These are phyloP conservation scores for Primulina huaijiensis DNA, from an alignment of 257 asterid species.

Conservation along the genomic window DNA sequence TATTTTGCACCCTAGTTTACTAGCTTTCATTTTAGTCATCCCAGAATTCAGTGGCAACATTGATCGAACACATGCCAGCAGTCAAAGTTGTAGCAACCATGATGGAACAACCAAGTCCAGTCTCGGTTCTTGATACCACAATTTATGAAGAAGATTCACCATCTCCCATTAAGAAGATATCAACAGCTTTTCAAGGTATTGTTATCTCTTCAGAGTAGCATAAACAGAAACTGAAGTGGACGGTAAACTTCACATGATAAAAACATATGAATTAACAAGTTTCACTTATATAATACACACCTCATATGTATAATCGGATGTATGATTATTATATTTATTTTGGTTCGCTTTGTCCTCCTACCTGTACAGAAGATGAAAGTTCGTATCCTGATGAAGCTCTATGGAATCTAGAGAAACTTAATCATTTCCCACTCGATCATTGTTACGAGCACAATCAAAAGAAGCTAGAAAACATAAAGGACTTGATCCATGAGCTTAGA, in stretches of 20 bases:
- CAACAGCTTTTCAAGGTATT: constrained; percentile 77
- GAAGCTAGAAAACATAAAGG: not conserved
- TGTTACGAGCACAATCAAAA: constrained; percentile 4
- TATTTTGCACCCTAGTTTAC: constrained; percentile 28
- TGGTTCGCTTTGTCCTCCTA: constrained; percentile 22
- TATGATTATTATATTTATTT: not conserved
- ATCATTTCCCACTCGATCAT: constrained; percentile 25
- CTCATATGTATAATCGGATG: constrained; percentile 24
- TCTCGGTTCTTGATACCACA: constrained; percentile 81
- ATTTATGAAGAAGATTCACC: constrained; percentile 79
- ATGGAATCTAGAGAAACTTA: constrained; percentile 50
- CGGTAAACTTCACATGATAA: not conserved
- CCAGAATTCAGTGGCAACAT: constrained; percentile 51
- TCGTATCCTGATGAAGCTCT: constrained; percentile 50
- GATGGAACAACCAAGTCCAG: constrained; percentile 91
- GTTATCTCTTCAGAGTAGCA: constrained; percentile 17
- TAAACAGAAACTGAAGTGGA: constrained; percentile 16
- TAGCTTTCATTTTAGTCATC: constrained; percentile 17
- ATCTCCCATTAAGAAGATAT: constrained; percentile 79
- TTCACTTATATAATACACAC: constrained; percentile 18
- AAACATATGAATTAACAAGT: not conserved
- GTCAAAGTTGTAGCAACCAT: constrained; percentile 43
- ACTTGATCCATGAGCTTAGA: constrained; percentile 44
- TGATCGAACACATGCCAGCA: constrained; percentile 40
- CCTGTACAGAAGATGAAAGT: constrained; percentile 31